Conservation (phyloP, 805 yeast species). For the Candida oleophila region DNA sequence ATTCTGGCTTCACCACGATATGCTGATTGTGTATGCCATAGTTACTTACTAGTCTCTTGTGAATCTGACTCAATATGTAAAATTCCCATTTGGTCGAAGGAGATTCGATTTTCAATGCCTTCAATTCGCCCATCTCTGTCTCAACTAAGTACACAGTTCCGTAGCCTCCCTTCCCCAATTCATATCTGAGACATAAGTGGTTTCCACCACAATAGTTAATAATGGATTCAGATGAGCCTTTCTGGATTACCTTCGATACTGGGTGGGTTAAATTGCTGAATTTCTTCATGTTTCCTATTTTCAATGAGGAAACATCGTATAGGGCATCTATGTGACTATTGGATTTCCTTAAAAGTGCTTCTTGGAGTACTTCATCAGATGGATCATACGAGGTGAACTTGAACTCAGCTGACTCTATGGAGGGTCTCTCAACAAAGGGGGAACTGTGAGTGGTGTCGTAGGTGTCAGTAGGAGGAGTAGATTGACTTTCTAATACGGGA, state of each 20-base stretch:
- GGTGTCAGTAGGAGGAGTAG: slow-evolving; percentile 27
- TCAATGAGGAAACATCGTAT: slow-evolving; percentile 30
- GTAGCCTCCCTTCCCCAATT: slow-evolving; percentile 79
- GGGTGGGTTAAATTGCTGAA: slow-evolving; percentile 36
- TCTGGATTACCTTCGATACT: slow-evolving; percentile 31
- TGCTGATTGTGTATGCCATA: slow-evolving; percentile 15
- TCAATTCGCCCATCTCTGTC: slow-evolving; percentile 48
- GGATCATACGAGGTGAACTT: slow-evolving; percentile 30
- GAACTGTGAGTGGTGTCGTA: slow-evolving; percentile 37
- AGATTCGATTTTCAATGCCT: slow-evolving; percentile 71
- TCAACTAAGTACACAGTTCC: slow-evolving; percentile 77
- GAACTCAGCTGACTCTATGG: background rate
- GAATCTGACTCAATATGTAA: slow-evolving; percentile 63
- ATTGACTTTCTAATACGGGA: slow-evolving; percentile 1
- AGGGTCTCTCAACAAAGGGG: slow-evolving; percentile 43
- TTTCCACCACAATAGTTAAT: slow-evolving; percentile 44
- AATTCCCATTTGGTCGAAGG: slow-evolving; percentile 81
- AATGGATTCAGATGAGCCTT: slow-evolving; percentile 39
- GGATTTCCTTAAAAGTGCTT: slow-evolving; percentile 26
- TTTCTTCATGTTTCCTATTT: slow-evolving; percentile 24
- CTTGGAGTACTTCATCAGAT: slow-evolving; percentile 40
- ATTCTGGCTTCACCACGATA: slow-evolving; percentile 50
- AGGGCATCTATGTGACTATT: slow-evolving; percentile 35
- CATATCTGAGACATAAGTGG: slow-evolving; percentile 47
- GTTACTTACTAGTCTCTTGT: slow-evolving; percentile 27